phyloP scores from a whole-genome alignment of 2,329 filamentous ascomycete species.

The Fusarium tjaetaba region DNA sequence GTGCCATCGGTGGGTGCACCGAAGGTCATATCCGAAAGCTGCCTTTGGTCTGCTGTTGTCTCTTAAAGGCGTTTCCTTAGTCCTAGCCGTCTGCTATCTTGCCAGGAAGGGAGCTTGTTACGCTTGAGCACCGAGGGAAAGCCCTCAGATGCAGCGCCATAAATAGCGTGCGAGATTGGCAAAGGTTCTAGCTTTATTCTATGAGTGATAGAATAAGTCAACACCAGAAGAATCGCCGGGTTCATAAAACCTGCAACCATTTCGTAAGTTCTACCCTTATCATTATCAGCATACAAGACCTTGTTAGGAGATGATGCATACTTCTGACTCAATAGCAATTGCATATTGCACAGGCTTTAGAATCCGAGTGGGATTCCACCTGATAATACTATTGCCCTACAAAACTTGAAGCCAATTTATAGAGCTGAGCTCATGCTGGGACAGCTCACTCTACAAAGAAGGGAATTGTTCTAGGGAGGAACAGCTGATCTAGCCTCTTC shows the following conservation, averaged over 20 bases:
- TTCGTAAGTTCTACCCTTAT: background rate
- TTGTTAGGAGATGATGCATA: no score
- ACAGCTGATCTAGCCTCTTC: background rate
- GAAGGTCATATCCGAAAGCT: background rate
- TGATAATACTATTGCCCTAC: no score
- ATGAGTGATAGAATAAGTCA: background rate
- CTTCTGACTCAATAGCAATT: background rate
- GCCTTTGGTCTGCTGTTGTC: background rate
- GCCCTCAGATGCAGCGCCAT: no score
- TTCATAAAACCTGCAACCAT: background rate
- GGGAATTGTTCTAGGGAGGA: background rate
- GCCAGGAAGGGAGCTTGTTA: background rate
- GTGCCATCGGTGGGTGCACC: no score
- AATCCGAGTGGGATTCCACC: background rate
- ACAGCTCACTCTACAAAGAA: no score
- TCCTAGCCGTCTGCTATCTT: background rate
- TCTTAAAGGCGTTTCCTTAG: accelerated
- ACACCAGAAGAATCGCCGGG: background rate
- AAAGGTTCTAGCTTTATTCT: background rate
- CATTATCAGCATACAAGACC: background rate
- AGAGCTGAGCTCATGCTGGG: no score
- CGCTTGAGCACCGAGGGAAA: no score
- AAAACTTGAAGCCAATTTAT: background rate
- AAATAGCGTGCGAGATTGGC: background rate
- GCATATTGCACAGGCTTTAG: background rate